Percentiles rank a stretch among this genome's conserved stretches.
phyloP scores from a whole-genome alignment of 1,284 basidiomycete species.

The Puccinia hordei region DNA sequence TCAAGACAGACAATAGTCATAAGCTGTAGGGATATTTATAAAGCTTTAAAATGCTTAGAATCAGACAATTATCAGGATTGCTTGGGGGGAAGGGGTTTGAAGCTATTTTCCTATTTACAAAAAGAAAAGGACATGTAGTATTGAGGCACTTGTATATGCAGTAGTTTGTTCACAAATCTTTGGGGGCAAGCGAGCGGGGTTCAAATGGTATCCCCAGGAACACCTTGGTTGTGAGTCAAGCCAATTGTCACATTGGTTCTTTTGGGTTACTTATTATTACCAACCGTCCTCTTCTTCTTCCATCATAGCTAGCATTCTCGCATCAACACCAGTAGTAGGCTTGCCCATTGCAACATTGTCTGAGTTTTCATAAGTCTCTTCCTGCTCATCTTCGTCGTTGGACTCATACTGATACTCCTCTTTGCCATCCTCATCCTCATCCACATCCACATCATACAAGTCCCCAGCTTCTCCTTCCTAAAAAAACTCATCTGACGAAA shows the following conservation, averaged over 20 bases:
- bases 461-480: slow-evolving; percentile 16
- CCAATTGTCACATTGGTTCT: not conserved
- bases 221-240: too few species aligned
- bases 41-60: too few species aligned
- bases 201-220: not conserved
- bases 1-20: not conserved
- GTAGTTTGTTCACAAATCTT: not conserved
- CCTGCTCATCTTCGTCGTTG: not conserved
- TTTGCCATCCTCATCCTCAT: not conserved
- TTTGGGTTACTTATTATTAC: not conserved
- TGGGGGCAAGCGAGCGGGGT: not conserved
- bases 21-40: not conserved
- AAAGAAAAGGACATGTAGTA: not conserved
- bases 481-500: not conserved
- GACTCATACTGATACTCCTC: not conserved
- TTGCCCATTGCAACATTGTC: not conserved
- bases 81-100: too few species aligned
- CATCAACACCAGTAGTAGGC: too few species aligned
- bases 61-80: too few species aligned
- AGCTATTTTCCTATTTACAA: not conserved
- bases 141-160: not conserved
- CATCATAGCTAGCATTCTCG: not conserved
- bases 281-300: not conserved
- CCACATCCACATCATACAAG: not conserved
- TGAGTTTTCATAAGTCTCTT: not conserved